A percentile compares a stretch with the other conserved stretches of the same genome.
These are phyloP conservation scores for Tetraselmis striata DNA, from an alignment of 139 green algal genomes.

Conservation along the genomic window DNA sequence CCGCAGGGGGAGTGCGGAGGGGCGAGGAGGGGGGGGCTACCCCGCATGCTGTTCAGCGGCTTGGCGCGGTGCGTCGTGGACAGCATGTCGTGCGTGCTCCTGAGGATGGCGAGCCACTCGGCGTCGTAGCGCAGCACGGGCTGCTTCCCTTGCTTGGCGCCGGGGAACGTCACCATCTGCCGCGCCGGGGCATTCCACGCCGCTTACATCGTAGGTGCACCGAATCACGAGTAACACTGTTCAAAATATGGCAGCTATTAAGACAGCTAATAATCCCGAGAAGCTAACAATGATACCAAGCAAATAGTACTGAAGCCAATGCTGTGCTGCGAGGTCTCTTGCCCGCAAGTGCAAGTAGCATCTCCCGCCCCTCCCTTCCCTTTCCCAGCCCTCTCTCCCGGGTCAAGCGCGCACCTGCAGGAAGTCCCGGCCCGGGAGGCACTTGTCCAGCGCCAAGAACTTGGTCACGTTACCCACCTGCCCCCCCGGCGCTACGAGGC, in stretches of 20 bases:
- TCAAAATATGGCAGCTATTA: not conserved
- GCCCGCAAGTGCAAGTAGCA: not conserved
- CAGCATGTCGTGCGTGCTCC: conserved; percentile 56
- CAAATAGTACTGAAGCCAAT: not conserved
- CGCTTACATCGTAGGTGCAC: not conserved
- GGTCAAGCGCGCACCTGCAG: conserved; percentile 87
- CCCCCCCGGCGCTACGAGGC: not conserved
- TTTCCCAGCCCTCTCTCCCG: too few species aligned
- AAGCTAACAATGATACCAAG: not conserved
- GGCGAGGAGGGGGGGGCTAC: too few species aligned
- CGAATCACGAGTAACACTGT: not conserved
- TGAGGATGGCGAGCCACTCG: conserved; percentile 89
- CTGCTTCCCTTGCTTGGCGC: conserved; percentile 34
- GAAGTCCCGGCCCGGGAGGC: conserved; percentile 84
- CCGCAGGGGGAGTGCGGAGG: too few species aligned
- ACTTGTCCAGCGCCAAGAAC: conserved; percentile 98
- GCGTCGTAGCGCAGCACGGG: conserved; percentile 78
- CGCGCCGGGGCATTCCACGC: not conserved
- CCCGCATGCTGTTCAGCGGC: conserved; percentile 27
- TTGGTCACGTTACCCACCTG: conserved; percentile 31
- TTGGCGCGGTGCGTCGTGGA: conserved; percentile 29
- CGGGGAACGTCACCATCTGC: conserved; percentile 66
- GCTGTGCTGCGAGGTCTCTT: not conserved
- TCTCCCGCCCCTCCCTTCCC: too few species aligned
- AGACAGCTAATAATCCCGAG: conserved; percentile 6